phyloP scores from a whole-genome alignment of 1,284 basidiomycete genomes.

The Taiwanofungus camphoratus region DNA sequence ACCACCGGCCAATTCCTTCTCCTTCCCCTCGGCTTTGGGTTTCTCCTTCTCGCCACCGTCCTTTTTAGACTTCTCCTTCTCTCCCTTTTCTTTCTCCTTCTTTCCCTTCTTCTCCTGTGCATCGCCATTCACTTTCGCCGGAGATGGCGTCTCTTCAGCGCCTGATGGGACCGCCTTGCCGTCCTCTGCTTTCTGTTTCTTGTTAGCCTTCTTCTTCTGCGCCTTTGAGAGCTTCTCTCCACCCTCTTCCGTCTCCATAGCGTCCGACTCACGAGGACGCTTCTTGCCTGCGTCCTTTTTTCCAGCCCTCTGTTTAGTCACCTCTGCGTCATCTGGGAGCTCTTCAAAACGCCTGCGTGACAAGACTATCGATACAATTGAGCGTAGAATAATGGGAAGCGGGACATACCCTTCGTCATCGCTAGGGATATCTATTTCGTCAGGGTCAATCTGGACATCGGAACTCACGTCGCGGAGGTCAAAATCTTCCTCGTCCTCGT shows the following conservation, averaged over 20 bases:
- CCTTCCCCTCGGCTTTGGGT: conserved; percentile 33
- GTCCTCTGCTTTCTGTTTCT: conserved; percentile 67
- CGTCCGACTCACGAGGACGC: conserved; percentile 54
- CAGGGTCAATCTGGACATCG: conserved; percentile 64
- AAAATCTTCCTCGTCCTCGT: conserved; percentile 47
- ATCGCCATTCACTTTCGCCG: conserved; percentile 31
- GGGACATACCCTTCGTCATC: conserved; percentile 49
- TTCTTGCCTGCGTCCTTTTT: conserved; percentile 37
- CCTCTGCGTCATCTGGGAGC: conserved; percentile 34
- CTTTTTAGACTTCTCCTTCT: conserved; percentile 31
- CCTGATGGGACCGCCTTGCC: conserved; percentile 49
- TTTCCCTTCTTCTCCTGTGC: conserved; percentile 33
- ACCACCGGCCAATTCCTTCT: conserved; percentile 60
- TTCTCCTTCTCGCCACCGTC: conserved; percentile 47
- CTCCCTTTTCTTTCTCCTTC: conserved; percentile 36
- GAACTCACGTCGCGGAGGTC: conserved; percentile 70
- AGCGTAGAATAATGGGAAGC: conserved; percentile 1
- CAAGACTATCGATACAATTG: conserved; percentile 1
- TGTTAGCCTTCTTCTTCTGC: conserved; percentile 63
- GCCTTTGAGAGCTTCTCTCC: conserved; percentile 42
- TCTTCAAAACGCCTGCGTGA: conserved; percentile 57
- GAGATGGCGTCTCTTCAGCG: conserved; percentile 25
- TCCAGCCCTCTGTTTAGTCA: conserved; percentile 9
- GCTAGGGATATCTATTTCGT: conserved; percentile 46
- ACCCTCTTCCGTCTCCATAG: conserved; percentile 33